phyloP scores from a whole-genome alignment of 148 eudicot species.

The Fagopyrum homotropicum region DNA sequence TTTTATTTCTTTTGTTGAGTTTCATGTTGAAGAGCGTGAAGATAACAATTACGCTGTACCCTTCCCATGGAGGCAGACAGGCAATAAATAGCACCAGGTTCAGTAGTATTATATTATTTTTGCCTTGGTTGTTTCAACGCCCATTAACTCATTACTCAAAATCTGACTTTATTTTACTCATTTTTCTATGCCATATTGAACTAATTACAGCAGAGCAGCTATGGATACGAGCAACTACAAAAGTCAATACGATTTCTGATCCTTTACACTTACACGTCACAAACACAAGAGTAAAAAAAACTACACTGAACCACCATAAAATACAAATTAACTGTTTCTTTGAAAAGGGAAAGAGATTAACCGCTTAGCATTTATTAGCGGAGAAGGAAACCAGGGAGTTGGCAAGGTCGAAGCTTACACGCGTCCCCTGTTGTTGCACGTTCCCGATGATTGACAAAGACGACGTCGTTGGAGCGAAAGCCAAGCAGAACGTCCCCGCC shows the following conservation, averaged over 20 bases:
- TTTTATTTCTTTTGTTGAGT: not conserved
- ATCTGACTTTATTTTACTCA: not conserved
- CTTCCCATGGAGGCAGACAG: not conserved
- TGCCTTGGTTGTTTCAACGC: not conserved
- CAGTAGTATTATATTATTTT: not conserved
- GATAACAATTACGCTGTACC: not conserved
- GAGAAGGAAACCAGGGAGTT: not conserved
- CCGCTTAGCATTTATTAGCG: not conserved
- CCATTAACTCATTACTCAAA: not conserved
- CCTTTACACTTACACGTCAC: not conserved
- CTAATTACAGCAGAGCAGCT: not conserved
- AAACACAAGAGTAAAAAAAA: not conserved
- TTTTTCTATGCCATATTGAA: not conserved
- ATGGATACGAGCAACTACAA: not conserved
- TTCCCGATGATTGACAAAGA: conserved; percentile 45
- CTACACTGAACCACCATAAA: not conserved
- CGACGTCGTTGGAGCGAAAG: conserved; percentile 37
- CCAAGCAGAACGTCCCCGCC: conserved; percentile 38
- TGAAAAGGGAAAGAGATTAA: not conserved
- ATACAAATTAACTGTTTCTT: not conserved
- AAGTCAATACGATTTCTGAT: not conserved
- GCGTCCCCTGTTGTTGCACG: conserved; percentile 36
- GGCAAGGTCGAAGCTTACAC: not conserved
- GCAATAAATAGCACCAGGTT: not conserved
- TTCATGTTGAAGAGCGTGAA: not conserved